Conservation (phyloP, 768 basidiomycete genomes). For the Leucosporidium creatinivorum region DNA sequence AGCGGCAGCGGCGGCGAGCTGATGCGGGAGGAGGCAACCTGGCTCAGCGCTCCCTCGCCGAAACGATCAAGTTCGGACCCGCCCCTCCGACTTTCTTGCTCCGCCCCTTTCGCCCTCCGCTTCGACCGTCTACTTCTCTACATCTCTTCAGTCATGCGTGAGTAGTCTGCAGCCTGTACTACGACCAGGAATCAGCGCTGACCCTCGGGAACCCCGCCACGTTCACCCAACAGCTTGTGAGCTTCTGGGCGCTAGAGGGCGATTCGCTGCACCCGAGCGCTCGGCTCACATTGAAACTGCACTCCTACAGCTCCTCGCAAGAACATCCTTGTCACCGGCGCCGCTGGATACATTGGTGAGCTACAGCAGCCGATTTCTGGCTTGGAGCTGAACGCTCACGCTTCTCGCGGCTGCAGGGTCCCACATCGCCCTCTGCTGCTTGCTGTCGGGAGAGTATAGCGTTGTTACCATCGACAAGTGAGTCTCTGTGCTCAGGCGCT, state of each 20-base stretch:
- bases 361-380: not conserved
- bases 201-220: not conserved
- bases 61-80: too few species aligned
- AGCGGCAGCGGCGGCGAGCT: too few species aligned
- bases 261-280: not conserved
- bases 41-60: too few species aligned
- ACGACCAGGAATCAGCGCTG: not conserved
- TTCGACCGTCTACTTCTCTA: not conserved
- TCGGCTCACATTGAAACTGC: not conserved
- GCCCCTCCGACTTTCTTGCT: too few species aligned
- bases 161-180: not conserved
- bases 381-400: not conserved
- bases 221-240: not conserved
- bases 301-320: conserved; percentile 14
- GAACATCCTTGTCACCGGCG: conserved; percentile 60
- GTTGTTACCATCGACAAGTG: conserved; percentile 76
- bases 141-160: not conserved
- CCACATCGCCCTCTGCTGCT: conserved; percentile 79
- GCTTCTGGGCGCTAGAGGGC: too few species aligned
- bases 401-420: conserved; percentile 55
- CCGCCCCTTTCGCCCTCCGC: too few species aligned
- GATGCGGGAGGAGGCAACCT: too few species aligned
- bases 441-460: conserved; percentile 80
- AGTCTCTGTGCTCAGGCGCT: not conserved
- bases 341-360: conserved; percentile 81